These are phyloP conservation scores for Pseudogymnoascus sp. DNA, from an alignment of 2,329 filamentous ascomycete genomes.

Conservation along the genomic window DNA sequence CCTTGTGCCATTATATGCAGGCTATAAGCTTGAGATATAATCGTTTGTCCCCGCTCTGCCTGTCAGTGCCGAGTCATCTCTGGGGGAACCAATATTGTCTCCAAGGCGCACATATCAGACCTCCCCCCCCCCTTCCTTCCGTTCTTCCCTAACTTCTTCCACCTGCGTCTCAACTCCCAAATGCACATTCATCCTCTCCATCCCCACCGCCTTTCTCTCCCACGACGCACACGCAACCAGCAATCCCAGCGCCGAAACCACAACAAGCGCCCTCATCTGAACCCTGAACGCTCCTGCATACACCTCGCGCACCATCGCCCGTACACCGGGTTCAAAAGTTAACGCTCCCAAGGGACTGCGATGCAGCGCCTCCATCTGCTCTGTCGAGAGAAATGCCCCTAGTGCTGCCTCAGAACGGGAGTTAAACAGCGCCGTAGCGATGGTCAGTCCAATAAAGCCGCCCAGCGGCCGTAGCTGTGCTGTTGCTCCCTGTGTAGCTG, in stretches of 20 bases:
- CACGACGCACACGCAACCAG: not conserved
- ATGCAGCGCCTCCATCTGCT: not conserved
- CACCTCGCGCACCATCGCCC: not conserved
- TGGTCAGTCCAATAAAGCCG: slow-evolving; percentile 48
- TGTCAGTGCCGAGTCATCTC: not conserved
- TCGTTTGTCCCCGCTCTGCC: not conserved
- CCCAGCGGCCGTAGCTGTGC: slow-evolving; percentile 52
- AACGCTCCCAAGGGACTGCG: not conserved
- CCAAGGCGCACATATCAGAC: not conserved
- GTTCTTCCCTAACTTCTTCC: not conserved
- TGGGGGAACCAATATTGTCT: not conserved
- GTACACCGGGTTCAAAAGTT: not conserved
- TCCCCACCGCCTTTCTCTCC: not conserved
- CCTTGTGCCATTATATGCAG: not conserved
- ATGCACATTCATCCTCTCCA: slow-evolving; percentile 6
- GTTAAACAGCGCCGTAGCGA: slow-evolving; percentile 48
- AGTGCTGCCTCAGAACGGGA: not conserved
- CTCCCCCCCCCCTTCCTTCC: not conserved
- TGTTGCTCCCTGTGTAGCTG: slow-evolving; percentile 50
- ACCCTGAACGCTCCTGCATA: not conserved
- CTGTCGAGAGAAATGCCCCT: not conserved
- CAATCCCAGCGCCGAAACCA: not conserved
- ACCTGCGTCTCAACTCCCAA: not conserved
- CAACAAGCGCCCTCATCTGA: not conserved
- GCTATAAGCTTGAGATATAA: not conserved